These are phyloP conservation scores for Fusarium sp. DNA, from an alignment of 2,329 filamentous ascomycete species.

Conservation along the genomic window DNA sequence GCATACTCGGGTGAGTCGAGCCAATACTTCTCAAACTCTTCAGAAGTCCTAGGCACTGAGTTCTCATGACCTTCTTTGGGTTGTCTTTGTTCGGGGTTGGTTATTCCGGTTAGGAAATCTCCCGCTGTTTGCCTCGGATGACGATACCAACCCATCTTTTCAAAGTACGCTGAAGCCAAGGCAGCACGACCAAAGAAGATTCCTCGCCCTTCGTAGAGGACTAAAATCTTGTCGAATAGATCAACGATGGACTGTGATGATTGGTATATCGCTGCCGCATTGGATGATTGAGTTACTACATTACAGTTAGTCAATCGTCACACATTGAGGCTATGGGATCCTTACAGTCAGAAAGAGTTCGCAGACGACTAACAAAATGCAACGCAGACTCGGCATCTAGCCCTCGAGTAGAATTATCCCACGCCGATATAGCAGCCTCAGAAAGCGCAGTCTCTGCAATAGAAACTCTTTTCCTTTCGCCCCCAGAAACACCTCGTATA, in stretches of 20 bases:
- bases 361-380: slow-evolving; percentile 76
- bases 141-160: slow-evolving; percentile 75
- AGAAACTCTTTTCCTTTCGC: slow-evolving; percentile 82
- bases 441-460: slow-evolving; percentile 83
- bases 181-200: slow-evolving; percentile 78
- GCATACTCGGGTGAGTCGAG: slow-evolving; percentile 58
- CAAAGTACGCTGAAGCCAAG: slow-evolving; percentile 73
- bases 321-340: not conserved
- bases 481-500: slow-evolving; percentile 77
- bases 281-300: slow-evolving; percentile 10
- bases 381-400: slow-evolving; percentile 81
- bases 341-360: slow-evolving; percentile 50
- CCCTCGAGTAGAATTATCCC: slow-evolving; percentile 80
- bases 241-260: slow-evolving; percentile 77
- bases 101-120: slow-evolving; percentile 77
- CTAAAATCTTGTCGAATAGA: slow-evolving; percentile 79
- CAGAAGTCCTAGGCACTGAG: slow-evolving; percentile 73
- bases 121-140: slow-evolving; percentile 75
- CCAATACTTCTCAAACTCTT: slow-evolving; percentile 72
- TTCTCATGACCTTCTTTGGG: slow-evolving; percentile 68
- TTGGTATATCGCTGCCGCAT: slow-evolving; percentile 75
- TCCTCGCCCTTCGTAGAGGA: slow-evolving; percentile 81
- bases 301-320: slow-evolving; percentile 66
- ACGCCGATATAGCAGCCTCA: slow-evolving; percentile 65
- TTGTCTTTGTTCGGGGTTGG: slow-evolving; percentile 71